phyloP scores from a whole-genome alignment of 345 rosid species.

The Gossypium herbaceum region DNA sequence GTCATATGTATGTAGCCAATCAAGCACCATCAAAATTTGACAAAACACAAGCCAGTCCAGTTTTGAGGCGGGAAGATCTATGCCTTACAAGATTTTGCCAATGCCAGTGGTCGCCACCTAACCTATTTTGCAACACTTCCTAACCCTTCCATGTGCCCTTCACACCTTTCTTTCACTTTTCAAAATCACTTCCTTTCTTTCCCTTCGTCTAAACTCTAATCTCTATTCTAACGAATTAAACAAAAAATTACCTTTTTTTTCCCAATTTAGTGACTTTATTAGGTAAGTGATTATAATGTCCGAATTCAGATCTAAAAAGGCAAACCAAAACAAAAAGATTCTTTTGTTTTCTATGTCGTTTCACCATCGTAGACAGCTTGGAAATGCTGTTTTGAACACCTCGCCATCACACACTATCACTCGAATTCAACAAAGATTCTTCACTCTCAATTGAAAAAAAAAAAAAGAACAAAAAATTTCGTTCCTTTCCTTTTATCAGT shows the following conservation, averaged over 20 bases:
- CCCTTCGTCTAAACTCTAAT: too few relatives aligned
- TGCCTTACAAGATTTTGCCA: background rate
- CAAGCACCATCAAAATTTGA: background rate
- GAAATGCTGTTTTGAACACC: background rate
- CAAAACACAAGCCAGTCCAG: conserved; percentile 4
- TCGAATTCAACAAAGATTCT: background rate
- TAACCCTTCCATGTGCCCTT: too few relatives aligned
- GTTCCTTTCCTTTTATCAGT: background rate
- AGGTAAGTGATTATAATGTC: background rate
- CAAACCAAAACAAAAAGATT: background rate
- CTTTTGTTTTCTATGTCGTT: background rate
- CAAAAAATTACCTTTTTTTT: background rate
- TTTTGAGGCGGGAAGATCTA: conserved; percentile 8
- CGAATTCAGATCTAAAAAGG: conserved; percentile 4
- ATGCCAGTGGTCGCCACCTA: conserved; percentile 22
- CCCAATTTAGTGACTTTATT: background rate
- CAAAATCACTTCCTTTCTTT: background rate
- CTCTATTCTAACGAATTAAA: background rate
- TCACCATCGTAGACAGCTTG: background rate
- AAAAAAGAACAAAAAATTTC: background rate
- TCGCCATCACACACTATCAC: background rate
- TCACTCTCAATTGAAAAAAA: background rate
- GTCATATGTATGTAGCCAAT: background rate
- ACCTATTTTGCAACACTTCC: conserved; percentile 3
- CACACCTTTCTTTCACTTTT: background rate